Evolutionary conservation across 2,329 filamentous ascomycete species (phyloP).

Genomic region (Fusarium subtropicale): DNA sequence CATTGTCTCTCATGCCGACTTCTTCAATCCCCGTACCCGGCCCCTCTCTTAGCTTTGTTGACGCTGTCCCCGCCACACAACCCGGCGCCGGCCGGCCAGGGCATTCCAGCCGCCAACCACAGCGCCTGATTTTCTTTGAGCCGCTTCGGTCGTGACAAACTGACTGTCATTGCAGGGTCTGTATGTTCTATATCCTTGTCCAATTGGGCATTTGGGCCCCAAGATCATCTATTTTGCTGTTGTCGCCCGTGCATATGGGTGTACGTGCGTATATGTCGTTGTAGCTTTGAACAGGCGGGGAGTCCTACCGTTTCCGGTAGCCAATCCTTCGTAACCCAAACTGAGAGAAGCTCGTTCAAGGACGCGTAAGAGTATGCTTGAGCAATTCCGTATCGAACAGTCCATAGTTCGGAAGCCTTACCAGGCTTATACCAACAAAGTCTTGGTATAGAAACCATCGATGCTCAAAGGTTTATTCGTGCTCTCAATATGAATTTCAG

Average conservation of each 20-base stretch:
- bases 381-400: background rate
- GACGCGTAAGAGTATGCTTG: background rate
- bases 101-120: conserved; percentile 25
- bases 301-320: background rate
- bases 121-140: conserved; percentile 10
- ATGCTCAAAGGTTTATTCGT: background rate
- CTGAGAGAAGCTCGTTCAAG: background rate
- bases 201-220: conserved; percentile 13
- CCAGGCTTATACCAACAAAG: background rate
- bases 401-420: background rate
- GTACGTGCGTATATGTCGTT: conserved; percentile 16
- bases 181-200: conserved; percentile 11
- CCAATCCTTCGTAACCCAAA: background rate
- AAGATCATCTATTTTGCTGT: conserved; percentile 22
- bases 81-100: conserved; percentile 22
- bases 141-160: background rate
- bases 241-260: conserved; percentile 11
- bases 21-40: conserved; percentile 15
- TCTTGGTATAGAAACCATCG: background rate
- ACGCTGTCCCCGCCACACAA: conserved; percentile 29
- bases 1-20: conserved; percentile 35
- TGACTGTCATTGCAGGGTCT: conserved; percentile 17
- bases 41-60: conserved; percentile 27
- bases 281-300: conserved; percentile 25
- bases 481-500: conserved; percentile 25